Conservation (phyloP, 306 rosid genomes). For the Lablab purpureus region DNA sequence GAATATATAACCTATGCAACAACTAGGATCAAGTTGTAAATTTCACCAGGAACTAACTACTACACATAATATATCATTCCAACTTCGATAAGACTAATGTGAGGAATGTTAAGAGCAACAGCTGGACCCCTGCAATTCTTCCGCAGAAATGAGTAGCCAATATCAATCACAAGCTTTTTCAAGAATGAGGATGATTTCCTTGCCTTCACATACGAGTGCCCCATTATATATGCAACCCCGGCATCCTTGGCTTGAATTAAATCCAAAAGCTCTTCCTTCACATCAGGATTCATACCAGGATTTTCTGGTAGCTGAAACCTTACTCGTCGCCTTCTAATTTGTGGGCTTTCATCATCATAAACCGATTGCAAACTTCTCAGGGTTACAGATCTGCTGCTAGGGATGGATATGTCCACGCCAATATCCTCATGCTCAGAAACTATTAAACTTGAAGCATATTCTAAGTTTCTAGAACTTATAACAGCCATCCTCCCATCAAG, state of each 20-base stretch:
- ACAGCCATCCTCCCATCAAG: constrained; percentile 90
- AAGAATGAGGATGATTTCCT: constrained; percentile 76
- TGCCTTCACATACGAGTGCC: constrained; percentile 89
- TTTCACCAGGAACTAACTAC: constrained; percentile 21
- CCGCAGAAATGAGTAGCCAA: constrained; percentile 81
- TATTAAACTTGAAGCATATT: constrained; percentile 56
- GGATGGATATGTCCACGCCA: constrained; percentile 52
- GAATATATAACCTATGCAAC: constrained; percentile 20
- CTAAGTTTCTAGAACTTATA: constrained; percentile 64
- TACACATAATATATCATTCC: constrained; percentile 93
- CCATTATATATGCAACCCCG: constrained; percentile 87
- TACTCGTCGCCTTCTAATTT: constrained; percentile 63
- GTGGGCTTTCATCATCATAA: constrained; percentile 76
- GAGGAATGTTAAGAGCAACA: constrained; percentile 91
- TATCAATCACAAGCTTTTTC: constrained; percentile 75
- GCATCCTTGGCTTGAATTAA: constrained; percentile 86
- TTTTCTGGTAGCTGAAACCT: constrained; percentile 71
- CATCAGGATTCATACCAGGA: constrained; percentile 65
- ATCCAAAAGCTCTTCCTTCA: constrained; percentile 77
- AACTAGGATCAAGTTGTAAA: constrained; percentile 30
- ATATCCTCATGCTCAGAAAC: constrained; percentile 60
- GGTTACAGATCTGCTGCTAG: constrained; percentile 70
- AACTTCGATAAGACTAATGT: constrained; percentile 87
- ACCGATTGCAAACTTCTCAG: constrained; percentile 70
- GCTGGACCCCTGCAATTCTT: constrained; percentile 91